Evolutionary conservation across 2,329 filamentous ascomycete species (phyloP).

Genomic region (Cytospora paraplurivora): DNA sequence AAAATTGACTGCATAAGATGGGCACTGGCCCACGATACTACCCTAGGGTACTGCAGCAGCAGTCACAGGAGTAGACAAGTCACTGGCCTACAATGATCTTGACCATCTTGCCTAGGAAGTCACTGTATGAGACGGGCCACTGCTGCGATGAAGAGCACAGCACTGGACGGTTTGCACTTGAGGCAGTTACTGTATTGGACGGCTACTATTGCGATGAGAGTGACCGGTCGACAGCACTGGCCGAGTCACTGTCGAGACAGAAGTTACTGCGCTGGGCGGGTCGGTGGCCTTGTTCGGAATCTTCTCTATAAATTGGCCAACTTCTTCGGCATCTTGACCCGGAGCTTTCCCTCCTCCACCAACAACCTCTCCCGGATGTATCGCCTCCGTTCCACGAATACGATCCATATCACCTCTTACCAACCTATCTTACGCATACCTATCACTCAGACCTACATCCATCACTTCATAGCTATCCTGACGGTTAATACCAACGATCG

Average conservation of each 20-base stretch:
- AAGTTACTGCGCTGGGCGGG: not conserved
- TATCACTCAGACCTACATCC: not conserved
- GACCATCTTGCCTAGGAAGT: not conserved
- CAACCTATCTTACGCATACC: not conserved
- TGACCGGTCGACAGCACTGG: too few species aligned
- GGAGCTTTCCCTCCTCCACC: not conserved
- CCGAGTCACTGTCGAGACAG: not conserved
- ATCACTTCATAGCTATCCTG: not conserved
- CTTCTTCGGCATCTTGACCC: not conserved
- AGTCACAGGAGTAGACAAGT: not conserved
- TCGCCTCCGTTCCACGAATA: not conserved
- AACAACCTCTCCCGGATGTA: not conserved
- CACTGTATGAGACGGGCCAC: not conserved
- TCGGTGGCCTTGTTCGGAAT: not conserved
- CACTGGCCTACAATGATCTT: not conserved
- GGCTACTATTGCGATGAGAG: too few species aligned
- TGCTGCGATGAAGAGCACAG: not conserved
- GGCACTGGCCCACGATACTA: not conserved
- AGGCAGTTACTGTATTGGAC: too few species aligned
- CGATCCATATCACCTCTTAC: not conserved
- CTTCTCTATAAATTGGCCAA: slow-evolving; percentile 1
- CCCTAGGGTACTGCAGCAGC: too few species aligned
- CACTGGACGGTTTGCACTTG: not conserved
- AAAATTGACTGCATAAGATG: too few species aligned
- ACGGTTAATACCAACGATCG: not conserved